Evolutionary conservation across 2,329 filamentous ascomycete genomes (phyloP).

Genomic region (Colletotrichum karsti): DNA sequence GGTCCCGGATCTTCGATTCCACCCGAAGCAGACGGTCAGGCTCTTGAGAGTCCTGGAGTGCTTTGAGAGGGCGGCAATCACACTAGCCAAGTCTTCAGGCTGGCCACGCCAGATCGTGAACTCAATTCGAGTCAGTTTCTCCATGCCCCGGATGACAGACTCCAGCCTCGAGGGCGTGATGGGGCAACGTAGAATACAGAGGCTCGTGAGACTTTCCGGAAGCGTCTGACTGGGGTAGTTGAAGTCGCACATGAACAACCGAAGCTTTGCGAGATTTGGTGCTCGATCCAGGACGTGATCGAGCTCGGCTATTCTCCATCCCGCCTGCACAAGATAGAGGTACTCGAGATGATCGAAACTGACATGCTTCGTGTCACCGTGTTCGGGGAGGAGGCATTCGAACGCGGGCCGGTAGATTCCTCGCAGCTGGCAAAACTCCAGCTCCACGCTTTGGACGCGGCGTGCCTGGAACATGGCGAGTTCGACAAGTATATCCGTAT

Average conservation of each 20-base stretch:
- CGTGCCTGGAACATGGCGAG: conserved; percentile 1
- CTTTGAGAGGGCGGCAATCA: background rate
- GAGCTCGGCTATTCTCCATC: background rate
- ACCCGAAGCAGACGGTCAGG: background rate
- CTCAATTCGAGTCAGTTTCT: background rate
- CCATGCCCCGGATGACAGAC: background rate
- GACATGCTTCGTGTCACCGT: background rate
- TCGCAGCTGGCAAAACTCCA: background rate
- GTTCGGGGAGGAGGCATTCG: background rate
- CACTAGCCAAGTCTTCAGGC: background rate
- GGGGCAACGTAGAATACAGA: background rate
- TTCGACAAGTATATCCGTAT: conserved; percentile 8
- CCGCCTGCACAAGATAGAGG: background rate
- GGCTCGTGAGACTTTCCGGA: background rate
- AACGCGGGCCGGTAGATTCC: conserved; percentile 17
- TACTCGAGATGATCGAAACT: background rate
- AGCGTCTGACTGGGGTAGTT: background rate
- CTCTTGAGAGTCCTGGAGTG: conserved; percentile 1
- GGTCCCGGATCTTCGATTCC: background rate
- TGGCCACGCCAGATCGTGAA: background rate
- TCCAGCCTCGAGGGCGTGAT: background rate
- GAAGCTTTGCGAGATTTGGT: background rate
- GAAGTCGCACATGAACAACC: background rate
- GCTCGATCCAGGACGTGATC: conserved; percentile 7
- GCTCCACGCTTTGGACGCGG: background rate